These are phyloP conservation scores for Diaporthe citri DNA, from an alignment of 2,329 filamentous ascomycete genomes.

Conservation along the genomic window DNA sequence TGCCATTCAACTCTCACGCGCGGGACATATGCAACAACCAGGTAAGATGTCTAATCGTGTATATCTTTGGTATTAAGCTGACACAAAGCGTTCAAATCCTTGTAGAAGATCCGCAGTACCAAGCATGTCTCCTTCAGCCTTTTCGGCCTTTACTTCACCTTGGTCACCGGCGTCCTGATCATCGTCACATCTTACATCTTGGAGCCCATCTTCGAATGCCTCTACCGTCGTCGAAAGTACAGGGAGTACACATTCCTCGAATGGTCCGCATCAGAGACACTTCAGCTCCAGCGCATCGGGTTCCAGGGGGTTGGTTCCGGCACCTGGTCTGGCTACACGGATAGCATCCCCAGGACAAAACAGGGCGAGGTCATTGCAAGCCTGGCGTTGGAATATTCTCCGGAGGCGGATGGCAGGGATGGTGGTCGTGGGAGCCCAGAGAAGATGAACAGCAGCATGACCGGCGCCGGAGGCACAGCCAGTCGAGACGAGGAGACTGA, in stretches of 20 bases:
- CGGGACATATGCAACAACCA: neutral
- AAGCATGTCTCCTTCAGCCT: slow-evolving; percentile 4
- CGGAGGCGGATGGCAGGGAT: neutral
- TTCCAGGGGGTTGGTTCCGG: neutral
- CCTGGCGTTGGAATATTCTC: neutral
- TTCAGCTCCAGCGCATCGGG: neutral
- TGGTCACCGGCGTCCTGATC: neutral
- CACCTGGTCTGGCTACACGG: neutral
- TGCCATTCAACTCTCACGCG: neutral
- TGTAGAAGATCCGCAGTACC: neutral
- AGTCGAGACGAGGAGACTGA: neutral
- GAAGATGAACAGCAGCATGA: neutral
- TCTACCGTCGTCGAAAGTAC: neutral
- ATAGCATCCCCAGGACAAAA: neutral
- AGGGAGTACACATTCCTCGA: neutral
- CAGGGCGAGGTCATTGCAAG: neutral
- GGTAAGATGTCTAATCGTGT: neutral
- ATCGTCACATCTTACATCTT: neutral
- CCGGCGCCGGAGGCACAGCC: neutral
- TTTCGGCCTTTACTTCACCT: slow-evolving; percentile 14
- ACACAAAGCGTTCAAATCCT: neutral
- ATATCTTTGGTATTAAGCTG: neutral
- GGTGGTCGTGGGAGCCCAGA: neutral
- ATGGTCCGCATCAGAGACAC: neutral
- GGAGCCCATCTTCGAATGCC: slow-evolving; percentile 4